phyloP scores from a whole-genome alignment of 176 grass and related monocot genomes.

The Ananas comosus region DNA sequence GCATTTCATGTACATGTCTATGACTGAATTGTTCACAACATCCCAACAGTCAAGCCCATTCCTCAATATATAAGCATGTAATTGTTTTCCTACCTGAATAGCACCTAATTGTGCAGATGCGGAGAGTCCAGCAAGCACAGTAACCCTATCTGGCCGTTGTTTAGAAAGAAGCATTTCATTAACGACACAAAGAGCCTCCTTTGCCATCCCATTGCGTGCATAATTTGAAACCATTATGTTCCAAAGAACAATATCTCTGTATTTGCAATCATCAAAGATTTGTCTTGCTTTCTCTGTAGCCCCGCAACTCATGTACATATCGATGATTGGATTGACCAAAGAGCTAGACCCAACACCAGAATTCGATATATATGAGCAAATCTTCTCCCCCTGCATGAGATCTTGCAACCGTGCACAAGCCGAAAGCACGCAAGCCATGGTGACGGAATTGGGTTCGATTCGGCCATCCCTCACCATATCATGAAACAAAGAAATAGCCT shows the following conservation, averaged over 20 bases:
- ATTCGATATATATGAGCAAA: conserved; percentile 3
- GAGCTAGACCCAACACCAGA: background rate
- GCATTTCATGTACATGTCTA: conserved; percentile 18
- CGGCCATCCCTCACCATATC: background rate
- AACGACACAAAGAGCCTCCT: conserved; percentile 7
- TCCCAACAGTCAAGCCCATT: background rate
- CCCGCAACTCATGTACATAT: conserved; percentile 11
- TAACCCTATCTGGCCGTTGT: conserved; percentile 5
- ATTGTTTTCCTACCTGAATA: conserved; percentile 3
- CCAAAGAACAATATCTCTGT: conserved; percentile 13
- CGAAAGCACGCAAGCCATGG: conserved; percentile 6
- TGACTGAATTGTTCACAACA: background rate
- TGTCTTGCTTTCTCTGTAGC: background rate
- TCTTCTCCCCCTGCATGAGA: background rate
- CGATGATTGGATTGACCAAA: conserved; percentile 2
- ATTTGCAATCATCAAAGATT: conserved; percentile 1
- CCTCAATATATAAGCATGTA: conserved; percentile 16
- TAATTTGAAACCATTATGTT: conserved; percentile 16
- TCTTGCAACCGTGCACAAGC: conserved; percentile 6
- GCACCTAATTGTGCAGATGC: conserved; percentile 1
- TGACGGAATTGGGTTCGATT: background rate
- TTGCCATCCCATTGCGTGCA: conserved; percentile 3
- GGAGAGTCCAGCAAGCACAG: background rate
- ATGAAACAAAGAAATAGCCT: conserved; percentile 14
- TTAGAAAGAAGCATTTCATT: background rate